Conservation (phyloP, 768 basidiomycete genomes). For the Dictyophora rubrovolvata region DNA sequence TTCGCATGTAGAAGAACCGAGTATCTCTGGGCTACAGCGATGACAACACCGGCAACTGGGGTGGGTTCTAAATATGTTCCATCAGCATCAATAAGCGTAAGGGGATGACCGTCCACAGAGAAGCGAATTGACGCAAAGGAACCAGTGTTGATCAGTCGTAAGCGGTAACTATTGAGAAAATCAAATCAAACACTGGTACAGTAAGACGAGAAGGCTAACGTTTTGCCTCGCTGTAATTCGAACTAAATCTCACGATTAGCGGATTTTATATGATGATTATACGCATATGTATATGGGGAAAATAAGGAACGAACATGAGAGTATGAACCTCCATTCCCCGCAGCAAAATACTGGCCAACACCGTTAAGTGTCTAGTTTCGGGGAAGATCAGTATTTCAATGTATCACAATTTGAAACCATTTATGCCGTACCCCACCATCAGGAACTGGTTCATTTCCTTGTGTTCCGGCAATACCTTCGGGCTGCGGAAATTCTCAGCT, state of each 20-base stretch:
- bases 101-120: constrained; percentile 36
- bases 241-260: constrained; percentile 18
- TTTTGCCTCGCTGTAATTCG: constrained; percentile 25
- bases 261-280: constrained; percentile 6
- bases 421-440: constrained; percentile 21
- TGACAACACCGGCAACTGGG: constrained; percentile 27
- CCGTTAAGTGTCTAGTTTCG: constrained; percentile 22
- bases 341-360: constrained; percentile 21
- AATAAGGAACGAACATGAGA: constrained; percentile 16
- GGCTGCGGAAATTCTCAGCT: constrained; percentile 12
- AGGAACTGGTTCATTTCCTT: constrained; percentile 28
- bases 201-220: constrained; percentile 4
- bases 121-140: constrained; percentile 37
- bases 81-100: constrained; percentile 40
- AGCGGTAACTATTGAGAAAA: constrained; percentile 25
- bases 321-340: constrained; percentile 20
- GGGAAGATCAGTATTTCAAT: neutral
- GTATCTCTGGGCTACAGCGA: constrained; percentile 41
- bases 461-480: constrained; percentile 21
- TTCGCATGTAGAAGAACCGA: constrained; percentile 36
- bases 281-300: neutral
- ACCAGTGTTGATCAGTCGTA: constrained; percentile 39
- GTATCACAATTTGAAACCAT: neutral
- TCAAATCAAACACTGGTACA: neutral
- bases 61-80: constrained; percentile 33